Conservation (phyloP, 2,329 filamentous ascomycete genomes). For the Pseudogymnoascus sp. region DNA sequence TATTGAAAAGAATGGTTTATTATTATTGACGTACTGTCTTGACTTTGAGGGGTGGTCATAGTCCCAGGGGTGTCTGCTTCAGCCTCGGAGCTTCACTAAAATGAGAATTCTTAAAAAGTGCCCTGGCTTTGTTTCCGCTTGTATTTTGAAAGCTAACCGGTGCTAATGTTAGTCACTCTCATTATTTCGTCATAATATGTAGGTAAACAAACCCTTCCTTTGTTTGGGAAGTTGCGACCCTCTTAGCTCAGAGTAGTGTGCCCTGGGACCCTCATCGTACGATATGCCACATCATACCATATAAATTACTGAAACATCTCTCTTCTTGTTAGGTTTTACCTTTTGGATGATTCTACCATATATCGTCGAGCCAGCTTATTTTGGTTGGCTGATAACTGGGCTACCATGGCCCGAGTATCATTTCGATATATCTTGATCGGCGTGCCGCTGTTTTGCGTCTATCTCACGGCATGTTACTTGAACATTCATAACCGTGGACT, state of each 20-base stretch:
- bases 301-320: neutral
- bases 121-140: too few species aligned
- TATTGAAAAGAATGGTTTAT: neutral
- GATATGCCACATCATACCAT: neutral
- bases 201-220: neutral
- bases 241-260: neutral
- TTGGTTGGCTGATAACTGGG: neutral
- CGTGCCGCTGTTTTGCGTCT: neutral
- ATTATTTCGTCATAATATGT: neutral
- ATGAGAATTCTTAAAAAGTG: neutral
- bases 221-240: neutral
- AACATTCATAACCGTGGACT: neutral
- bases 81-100: neutral
- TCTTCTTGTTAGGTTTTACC: neutral
- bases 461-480: slow-evolving; percentile 1
- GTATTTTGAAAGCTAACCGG: neutral
- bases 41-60: neutral
- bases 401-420: slow-evolving; percentile 4
- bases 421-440: slow-evolving; percentile 4
- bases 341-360: neutral
- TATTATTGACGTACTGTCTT: neutral
- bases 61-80: neutral
- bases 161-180: neutral
- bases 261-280: neutral
- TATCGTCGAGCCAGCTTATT: neutral